A percentile compares a stretch with the other conserved stretches of the same genome.
Conservation (phyloP, 2,329 filamentous ascomycete genomes). For the Metarhizium sp. region DNA sequence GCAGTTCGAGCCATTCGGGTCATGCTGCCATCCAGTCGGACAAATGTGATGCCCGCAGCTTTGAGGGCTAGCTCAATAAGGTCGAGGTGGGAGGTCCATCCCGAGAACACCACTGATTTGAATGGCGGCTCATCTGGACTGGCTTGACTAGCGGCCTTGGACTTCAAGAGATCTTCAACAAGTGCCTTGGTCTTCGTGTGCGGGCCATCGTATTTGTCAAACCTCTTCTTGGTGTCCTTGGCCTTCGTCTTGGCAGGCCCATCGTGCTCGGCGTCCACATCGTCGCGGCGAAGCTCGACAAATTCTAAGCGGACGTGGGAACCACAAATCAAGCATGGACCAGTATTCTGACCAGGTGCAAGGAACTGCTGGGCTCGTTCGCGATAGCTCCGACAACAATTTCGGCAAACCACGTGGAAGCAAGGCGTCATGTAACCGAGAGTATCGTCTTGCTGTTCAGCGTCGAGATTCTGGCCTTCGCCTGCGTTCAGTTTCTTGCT, state of each 20-base stretch:
- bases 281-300: conserved; percentile 58
- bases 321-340: conserved; percentile 61
- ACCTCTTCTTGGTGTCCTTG: conserved; percentile 35
- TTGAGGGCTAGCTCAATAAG: conserved; percentile 77
- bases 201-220: conserved; percentile 69
- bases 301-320: conserved; percentile 53
- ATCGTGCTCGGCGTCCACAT: conserved; percentile 47
- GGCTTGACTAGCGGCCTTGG: conserved; percentile 51
- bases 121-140: conserved; percentile 61
- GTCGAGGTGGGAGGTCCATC: conserved; percentile 93
- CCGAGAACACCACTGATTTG: conserved; percentile 91
- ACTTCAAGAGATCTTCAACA: conserved; percentile 60
- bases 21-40: conserved; percentile 90
- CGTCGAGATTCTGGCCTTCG: conserved; percentile 46
- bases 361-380: conserved; percentile 35
- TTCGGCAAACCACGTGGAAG: conserved; percentile 73
- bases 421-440: conserved; percentile 79
- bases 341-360: conserved; percentile 27
- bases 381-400: conserved; percentile 57
- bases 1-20: conserved; percentile 60
- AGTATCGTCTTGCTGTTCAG: conserved; percentile 52
- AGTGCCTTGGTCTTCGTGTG: conserved; percentile 88
- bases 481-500: conserved; percentile 50
- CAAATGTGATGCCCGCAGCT: conserved; percentile 55
- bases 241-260: conserved; percentile 31